phyloP scores from a whole-genome alignment of 768 basidiomycete species.

The Suillus fuscotomentosus region DNA sequence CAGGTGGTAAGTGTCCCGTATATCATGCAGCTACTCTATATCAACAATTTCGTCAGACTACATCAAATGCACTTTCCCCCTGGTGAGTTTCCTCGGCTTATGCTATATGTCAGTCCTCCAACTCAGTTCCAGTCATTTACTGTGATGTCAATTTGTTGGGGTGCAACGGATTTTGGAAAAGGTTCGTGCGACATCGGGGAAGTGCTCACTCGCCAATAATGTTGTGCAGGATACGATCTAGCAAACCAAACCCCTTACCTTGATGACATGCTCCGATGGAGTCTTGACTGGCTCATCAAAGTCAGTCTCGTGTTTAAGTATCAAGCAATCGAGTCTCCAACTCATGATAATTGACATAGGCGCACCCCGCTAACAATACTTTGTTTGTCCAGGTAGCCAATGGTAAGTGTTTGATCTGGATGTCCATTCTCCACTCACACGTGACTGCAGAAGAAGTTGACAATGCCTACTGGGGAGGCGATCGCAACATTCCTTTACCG shows the following conservation, averaged over 20 bases:
- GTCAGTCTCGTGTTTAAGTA: constrained; percentile 35
- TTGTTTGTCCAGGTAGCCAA: constrained; percentile 79
- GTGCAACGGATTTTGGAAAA: constrained; percentile 78
- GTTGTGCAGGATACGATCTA: constrained; percentile 65
- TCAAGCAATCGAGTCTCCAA: neutral
- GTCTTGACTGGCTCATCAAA: constrained; percentile 90
- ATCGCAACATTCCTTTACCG: constrained; percentile 68
- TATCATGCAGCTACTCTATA: constrained; percentile 2
- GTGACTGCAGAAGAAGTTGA: constrained; percentile 52
- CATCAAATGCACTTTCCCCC: constrained; percentile 83
- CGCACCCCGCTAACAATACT: constrained; percentile 70
- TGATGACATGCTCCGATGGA: constrained; percentile 90
- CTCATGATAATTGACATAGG: constrained; percentile 41
- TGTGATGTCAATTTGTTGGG: constrained; percentile 88
- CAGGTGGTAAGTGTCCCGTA: constrained; percentile 60
- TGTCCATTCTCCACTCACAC: constrained; percentile 5
- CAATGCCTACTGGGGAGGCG: constrained; percentile 88
- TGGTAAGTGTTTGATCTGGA: constrained; percentile 37
- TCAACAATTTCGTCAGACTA: constrained; percentile 51
- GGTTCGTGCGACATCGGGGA: constrained; percentile 38
- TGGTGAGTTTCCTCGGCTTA: constrained; percentile 45
- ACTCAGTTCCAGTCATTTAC: constrained; percentile 59
- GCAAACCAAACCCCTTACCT: constrained; percentile 89
- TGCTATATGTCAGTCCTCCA: neutral
- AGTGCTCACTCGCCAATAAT: constrained; percentile 1